Base-by-base conservation (phyloP, 2,329 filamentous ascomycete species). In the Catunica adiposa region DNA sequence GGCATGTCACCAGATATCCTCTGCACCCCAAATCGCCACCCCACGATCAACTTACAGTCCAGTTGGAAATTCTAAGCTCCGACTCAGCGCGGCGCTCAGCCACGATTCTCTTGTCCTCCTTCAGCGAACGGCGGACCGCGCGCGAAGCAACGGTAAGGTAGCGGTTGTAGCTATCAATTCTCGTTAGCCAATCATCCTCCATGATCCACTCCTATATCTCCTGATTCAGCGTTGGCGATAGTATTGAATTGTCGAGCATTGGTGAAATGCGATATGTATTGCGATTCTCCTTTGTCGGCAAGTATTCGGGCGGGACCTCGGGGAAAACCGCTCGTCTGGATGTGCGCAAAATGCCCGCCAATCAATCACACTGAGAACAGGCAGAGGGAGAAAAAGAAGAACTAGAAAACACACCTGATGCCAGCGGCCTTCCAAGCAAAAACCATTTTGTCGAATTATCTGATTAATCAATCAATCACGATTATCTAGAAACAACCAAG, bases 341-440 rank as follows among this genome's bases (percentile, higher is more conserved):
- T 34, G 29, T 34, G 11, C 29, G 29, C 29, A 11, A 11, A 11
- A 34, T 5, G 5, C 29, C 29, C 29, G 5, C 11, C 29, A 34
- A 34, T 34, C 29, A 34, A 34, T 34, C 29, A 34, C 29, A 11
- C 29, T 11, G 29, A 5, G 20, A 44, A 15, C 8, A 44, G n/a
- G 20, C 20, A 17, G 40, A 20, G 15, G 38, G 15, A 15, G 20
- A 44, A 44, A 17, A n/a, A 44, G 17, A 44, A 8, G 9, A 22
- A 53, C 20, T 58, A 50, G 59, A 63, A 60, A 61, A 15, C 87
- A 72, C 85, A 95, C 89, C 83, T 94, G 70, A 97, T 78, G 74
- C 92, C 92, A 71, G 92, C 87, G 69, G 89, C 82, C 86, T 96
- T 97, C 92, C 90, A 98, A 70, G 89, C 87, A 77, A 89, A 90